Evolutionary conservation across 805 yeast genomes (phyloP), one percentile per base, ranked within the genome.

Genomic region (Ogataea thermomethanolica): DNA sequence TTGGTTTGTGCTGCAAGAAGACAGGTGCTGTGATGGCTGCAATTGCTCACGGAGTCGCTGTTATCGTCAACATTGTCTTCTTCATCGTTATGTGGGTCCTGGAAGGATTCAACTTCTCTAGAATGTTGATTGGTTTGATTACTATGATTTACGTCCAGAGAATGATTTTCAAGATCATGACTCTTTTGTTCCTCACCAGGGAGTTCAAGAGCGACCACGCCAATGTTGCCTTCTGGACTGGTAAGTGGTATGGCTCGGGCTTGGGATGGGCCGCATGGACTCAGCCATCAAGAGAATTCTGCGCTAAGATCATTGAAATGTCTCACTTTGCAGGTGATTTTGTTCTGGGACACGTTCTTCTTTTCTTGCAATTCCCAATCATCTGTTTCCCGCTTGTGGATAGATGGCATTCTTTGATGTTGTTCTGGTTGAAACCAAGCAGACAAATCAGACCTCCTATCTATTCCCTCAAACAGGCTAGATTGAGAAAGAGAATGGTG

Each of bases 191-290:
- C 66, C 73, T 95, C 61, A 87, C 97, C 38, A 81, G 99, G 73
- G 99, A 93, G 71, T 89, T 89, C 74, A 88, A 88, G 81, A 86
- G 85, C 56, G 97, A 91, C 68, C 87, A 82, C 61, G 74, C 98
- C 26, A 93, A 93, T 71, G 84, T 95, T 55, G 98, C 99, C 22
- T 93, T 95, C 95, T 93, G 99, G 99, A 86, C 96, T 43, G 99
- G 99, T 76, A 90, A 89, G 69, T 93, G 99, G 99, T 89, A 90
- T 65, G 93, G 95, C 44, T 74, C 86, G 45, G 93, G 95, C 59
- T 69, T 91, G 66, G 99, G 98, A 45, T 80, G 82, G 79, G 79
- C 83, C 76, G 96, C 97, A 14, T 78, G 85, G 74, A 82, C 98
- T 25, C 98, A 91, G 71, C 99, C 99, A 48, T 61, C 85, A 38